Evolutionary conservation across 2,329 filamentous ascomycete genomes (phyloP), one percentile per base, ranked within the genome.

Genomic region (Capronia epimyces): DNA sequence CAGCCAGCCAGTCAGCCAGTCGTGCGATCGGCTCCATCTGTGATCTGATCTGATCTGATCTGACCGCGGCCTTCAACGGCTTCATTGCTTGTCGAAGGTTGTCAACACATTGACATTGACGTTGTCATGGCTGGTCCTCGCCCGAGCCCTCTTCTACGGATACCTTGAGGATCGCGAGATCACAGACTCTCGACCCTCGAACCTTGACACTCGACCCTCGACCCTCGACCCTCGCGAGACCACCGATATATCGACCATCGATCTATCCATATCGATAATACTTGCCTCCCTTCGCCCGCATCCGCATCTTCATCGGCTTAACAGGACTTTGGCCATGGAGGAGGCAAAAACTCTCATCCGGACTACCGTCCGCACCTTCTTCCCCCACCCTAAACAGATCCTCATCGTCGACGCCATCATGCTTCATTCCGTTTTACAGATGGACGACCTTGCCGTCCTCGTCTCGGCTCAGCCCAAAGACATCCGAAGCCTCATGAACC

Each of bases 401-500:
- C 78, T 95, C 41, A 82, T 90, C 47, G 74, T 93, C 61, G 86
- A 94, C 74, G 87, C 89, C 57, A 78, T 89, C 53, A 80, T 86
- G 64, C 81, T 83, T 52, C 85, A 88, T 69, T 83, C 79, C 70
- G 87, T 79, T 49, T 77, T 97, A 53, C 85, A 89, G 64, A 87
- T 95, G 65, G 84, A 89, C 64, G 93, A 98, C 64, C 76, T 98
- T 56, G 86, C 87, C 37, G 84, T 89, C 63, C 75, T 97, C 20
- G 84, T 96, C 70, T 84, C 84, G 56, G 89, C 94, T 71, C 91
- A 95, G 66, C 83, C 84, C 34, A 97, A 98, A 67, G 87, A 94
- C 63, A 78, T 97, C 37, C 89, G 93, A 66, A 94, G 91, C 67
- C 80, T 95, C 24, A 91, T 88, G 67, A 89, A 86, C 53, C 86